Percentiles rank a stretch among this genome's conserved stretches.
phyloP scores from a whole-genome alignment of 2,329 filamentous ascomycete species.

The Nothophaeocryptopus gaeumannii region DNA sequence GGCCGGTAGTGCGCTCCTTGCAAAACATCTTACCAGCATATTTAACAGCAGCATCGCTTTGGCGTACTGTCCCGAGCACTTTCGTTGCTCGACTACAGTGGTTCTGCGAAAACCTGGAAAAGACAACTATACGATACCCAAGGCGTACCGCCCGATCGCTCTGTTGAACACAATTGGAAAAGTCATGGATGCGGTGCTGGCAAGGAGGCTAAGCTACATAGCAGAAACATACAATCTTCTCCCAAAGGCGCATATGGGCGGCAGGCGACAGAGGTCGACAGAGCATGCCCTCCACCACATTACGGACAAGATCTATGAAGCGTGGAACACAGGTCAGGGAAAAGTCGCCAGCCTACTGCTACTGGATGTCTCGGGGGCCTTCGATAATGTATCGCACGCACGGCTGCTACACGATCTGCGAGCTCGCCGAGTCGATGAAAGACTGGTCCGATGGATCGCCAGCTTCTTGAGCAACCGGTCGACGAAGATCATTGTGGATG shows the following conservation, averaged over 20 bases:
- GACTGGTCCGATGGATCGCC: not conserved
- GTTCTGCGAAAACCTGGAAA: constrained; percentile 32
- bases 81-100: constrained; percentile 25
- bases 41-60: not conserved
- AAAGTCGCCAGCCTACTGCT: constrained; percentile 33
- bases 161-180: constrained; percentile 33
- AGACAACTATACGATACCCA: constrained; percentile 28
- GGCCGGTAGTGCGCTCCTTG: not conserved
- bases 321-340: constrained; percentile 14
- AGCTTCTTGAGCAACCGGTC: not conserved
- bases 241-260: constrained; percentile 29
- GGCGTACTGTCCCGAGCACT: constrained; percentile 4
- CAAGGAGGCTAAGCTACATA: constrained; percentile 20
- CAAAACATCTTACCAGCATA: not conserved
- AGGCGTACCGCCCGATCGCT: constrained; percentile 30
- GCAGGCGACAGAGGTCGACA: constrained; percentile 25
- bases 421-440: not conserved
- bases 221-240: constrained; percentile 24
- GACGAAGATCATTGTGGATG: not conserved
- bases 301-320: constrained; percentile 25
- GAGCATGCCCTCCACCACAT: constrained; percentile 32
- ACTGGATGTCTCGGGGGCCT: constrained; percentile 34
- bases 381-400: constrained; percentile 38
- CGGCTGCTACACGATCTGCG: constrained; percentile 36
- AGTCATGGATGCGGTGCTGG: constrained; percentile 30